Conservation (phyloP, 257 asterid species). For the Solanum corneliomulleri region DNA sequence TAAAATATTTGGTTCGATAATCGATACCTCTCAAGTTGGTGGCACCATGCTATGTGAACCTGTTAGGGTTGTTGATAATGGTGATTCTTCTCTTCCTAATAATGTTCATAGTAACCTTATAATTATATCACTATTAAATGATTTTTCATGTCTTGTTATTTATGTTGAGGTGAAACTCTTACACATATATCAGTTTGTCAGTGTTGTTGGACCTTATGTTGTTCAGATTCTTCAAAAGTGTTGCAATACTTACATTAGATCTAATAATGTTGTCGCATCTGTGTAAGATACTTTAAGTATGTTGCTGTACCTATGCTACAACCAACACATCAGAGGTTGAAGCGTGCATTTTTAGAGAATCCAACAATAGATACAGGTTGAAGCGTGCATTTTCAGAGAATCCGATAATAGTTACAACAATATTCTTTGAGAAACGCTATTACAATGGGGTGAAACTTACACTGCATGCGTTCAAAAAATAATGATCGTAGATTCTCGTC, state of each 20-base stretch:
- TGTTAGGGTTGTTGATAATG: conserved; percentile 3
- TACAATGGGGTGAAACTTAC: background rate
- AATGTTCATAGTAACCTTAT: too few species aligned
- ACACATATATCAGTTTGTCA: too few species aligned
- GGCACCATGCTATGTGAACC: background rate
- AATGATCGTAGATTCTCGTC: background rate
- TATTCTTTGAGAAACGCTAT: background rate
- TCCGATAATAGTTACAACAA: background rate
- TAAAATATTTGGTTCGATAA: too few species aligned
- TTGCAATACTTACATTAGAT: background rate
- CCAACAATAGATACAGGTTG: background rate
- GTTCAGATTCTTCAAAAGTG: background rate
- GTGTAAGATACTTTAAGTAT: background rate
- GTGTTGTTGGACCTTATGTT: background rate
- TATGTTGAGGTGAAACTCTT: too few species aligned
- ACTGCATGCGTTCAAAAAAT: too few species aligned
- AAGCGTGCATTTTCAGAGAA: too few species aligned
- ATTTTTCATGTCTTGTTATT: background rate
- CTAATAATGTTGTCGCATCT: too few species aligned
- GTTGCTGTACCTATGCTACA: background rate
- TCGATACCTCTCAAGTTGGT: background rate
- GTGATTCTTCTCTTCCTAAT: conserved; percentile 9
- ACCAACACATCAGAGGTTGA: background rate
- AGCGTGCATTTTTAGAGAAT: background rate
- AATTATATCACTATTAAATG: background rate